Base-by-base conservation (phyloP, 371 early-diverging fungal genomes). In the Syncephalastrum racemosum region DNA sequence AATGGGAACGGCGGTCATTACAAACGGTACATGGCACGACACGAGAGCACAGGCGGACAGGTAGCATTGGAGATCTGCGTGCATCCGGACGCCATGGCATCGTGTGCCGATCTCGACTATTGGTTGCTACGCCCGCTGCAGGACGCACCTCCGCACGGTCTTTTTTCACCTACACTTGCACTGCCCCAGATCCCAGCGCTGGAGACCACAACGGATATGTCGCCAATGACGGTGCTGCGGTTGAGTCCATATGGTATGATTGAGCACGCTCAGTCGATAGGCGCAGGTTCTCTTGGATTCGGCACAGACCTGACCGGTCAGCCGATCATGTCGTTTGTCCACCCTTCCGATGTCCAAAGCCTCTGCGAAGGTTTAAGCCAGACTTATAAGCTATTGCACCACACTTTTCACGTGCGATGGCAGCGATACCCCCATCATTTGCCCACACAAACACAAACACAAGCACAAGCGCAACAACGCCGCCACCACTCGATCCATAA, bases 291-390 rank as follows among this genome's bases (percentile, higher is more conserved):
- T 62, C 67, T 22, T 59, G 63, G 19, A 56, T 65, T 22, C 41
- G 31, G 16, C 47, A 63, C 20, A 62, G 63, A 65, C 20, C 60
- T 74, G 4, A 49, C 62, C 14, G 71, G 71, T n/a, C 63, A 47
- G 25, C 71, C 75, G 10, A 71, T 74, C 47, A 74, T 74, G 75
- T 66, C 75, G 10, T 74, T 67, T 61, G 55, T 74, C 39, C 68
- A 74, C 25, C 53, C 66, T 13, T 66, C 63, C 25, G 75, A 74
- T 50, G 64, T 74, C 2, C 62, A 64, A n/a, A 42, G 44, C 12
- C 24, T 74, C 2, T 74, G 75, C 41, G 59, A 61, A 14, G 58
- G 58, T 4, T 39, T 74, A 15, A 54, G 64, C 27, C 46, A 60
- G n/a, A 56, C 58, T 0, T 49, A 49, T 18, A 25, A 48, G 22